Percentiles rank a stretch among this genome's conserved stretches.
Evolutionary conservation across 2,329 filamentous ascomycete genomes (phyloP).

Genomic region (Hypocrella siamensis): DNA sequence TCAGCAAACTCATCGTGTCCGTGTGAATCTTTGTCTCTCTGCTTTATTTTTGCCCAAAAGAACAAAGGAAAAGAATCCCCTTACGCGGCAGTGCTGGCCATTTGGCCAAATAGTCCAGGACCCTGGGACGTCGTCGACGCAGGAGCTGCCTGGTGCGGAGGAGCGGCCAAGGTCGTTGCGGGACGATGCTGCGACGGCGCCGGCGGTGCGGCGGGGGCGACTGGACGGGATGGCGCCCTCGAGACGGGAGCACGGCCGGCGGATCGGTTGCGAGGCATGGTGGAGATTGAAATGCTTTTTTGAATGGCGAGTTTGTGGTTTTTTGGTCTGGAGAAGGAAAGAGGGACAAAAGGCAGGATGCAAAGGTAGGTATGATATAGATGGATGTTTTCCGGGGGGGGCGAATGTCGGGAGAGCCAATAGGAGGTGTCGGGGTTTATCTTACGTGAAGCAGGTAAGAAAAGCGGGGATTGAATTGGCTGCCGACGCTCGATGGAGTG

Average conservation of each 20-base stretch:
- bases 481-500: no score
- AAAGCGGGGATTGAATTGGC: no score
- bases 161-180: constrained; percentile 49
- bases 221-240: constrained; percentile 42
- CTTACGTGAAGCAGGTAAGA: no score
- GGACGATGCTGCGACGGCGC: constrained; percentile 50
- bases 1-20: background rate
- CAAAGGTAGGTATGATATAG: no score
- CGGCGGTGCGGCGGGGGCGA: constrained; percentile 41
- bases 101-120: constrained; percentile 84
- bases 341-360: no score
- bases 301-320: no score
- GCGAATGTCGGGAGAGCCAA: no score
- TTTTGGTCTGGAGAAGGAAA: no score
- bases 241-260: constrained; percentile 34
- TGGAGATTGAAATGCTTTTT: no score
- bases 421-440: no score
- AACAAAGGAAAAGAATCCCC: constrained; percentile 20
- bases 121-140: constrained; percentile 43
- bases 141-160: constrained; percentile 23
- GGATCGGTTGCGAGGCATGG: constrained; percentile 67
- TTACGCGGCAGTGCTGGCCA: constrained; percentile 96
- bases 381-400: no score
- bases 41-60: background rate
- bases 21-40: background rate